Base-by-base conservation (phyloP, 2,329 filamentous ascomycete genomes). In the Hortaea werneckii region DNA sequence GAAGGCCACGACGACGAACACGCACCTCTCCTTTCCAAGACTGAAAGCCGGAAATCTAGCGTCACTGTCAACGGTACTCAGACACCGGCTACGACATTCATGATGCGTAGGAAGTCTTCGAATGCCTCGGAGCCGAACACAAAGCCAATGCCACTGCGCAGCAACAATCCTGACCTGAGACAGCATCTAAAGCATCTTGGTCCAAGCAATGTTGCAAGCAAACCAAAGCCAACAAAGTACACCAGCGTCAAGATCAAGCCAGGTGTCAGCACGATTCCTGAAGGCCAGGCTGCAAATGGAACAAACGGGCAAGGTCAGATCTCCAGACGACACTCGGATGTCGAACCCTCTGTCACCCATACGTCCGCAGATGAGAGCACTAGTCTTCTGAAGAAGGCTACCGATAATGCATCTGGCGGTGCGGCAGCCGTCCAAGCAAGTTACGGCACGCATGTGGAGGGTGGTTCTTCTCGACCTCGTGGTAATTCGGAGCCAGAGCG, bases 221-320 rank as follows among this genome's bases (percentile, higher is more conserved):
- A 73, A 37, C 79, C 79, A 2, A 76, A 77, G 44, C 65, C 74
- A 32, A 83, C 79, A 5, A 76, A 79, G 32, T 81, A 78, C 61
- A 73, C 73, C 47, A 74, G 72, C 7, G 79, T 83, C 50, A 82
- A 82, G 62, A 82, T 83, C 62, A 83, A 83, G 60, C 78, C 77
- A 10, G 76, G 71, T 10, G 60, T 59, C 45, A 66, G 55, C 53
- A 69, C 68, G 29, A 67, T 67, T 43, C 60, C 68, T 5, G 72
- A 71, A 50, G 60, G 57, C 40, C 53, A 58, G 27, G 30, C 13
- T 7, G 45, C 58, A 7, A 58, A 58, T 1, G 54, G 51, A 5
- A 48, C 47, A 9, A 39, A 40, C 13, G 29, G 35, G 3, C 34
- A 40, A 7, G 9, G 37, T 29, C 35, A 34, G n/a, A 6, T 20